Base-by-base conservation (phyloP, 148 eudicot genomes). In the Nyssa sinensis region DNA sequence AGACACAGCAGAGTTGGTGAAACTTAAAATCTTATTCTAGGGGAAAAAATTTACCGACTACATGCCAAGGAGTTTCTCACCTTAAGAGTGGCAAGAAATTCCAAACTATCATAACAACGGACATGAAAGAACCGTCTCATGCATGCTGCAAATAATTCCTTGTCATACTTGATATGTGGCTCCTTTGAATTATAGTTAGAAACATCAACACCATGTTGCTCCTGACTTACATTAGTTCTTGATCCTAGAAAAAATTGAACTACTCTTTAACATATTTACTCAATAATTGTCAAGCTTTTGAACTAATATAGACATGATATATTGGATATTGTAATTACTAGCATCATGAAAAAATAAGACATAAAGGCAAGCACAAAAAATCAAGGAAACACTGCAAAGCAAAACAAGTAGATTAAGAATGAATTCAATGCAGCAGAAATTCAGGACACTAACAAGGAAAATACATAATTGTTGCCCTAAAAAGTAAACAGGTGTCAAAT, bases 1-100 rank as follows among this genome's bases (percentile, higher is more conserved):
- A 53, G 21, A 2, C 17, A 14, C 21, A n/a, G n/a, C 3, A 53
- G 58, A 53, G 58, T 21, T 1, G 5, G 4, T 53, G 21, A 32
- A 53, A 37, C 51, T 33, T 33, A 30, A 53, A 62, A 19, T 19
- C 47, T 70, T 72, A 69, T 72, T 24, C 24, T 35, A 31, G 49
- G 41, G 41, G 16, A 7, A 58, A 37, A 60, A 23, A 70, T 23
- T 33, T 67, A 55, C 60, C 31, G 53, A 66, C 27, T 34, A 55
- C 21, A 21, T 62, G 31, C 41, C 2, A 16, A 64, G 35, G 21
- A 34, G 67, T 37, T 62, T 75, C 83, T 79, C 68, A 91, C 97
- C 97, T 94, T 94, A 39, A 94, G 87, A 66, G 90, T 81, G 23
- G 94, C 87, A 74, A 94, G 91, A 81, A 94, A 94, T 76, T 91